Conservation (phyloP, 305 asterid genomes). For the Solanum hybrid region DNA sequence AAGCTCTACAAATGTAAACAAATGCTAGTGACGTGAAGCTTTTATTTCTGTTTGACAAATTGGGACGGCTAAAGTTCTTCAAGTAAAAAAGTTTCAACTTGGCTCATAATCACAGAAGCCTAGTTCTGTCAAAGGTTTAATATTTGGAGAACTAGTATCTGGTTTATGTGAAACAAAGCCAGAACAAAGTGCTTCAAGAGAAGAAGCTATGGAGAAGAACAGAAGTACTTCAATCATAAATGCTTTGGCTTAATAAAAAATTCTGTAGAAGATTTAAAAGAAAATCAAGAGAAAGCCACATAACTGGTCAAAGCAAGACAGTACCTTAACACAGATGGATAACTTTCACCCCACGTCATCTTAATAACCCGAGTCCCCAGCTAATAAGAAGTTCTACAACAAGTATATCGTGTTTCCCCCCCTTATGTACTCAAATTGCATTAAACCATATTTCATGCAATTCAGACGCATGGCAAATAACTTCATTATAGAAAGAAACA, state of each 20-base stretch:
- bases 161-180: neutral
- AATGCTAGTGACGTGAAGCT: neutral
- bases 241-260: neutral
- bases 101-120: neutral
- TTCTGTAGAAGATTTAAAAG: neutral
- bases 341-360: neutral
- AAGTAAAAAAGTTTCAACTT: neutral
- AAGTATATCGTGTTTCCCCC: neutral
- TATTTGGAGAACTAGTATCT: neutral
- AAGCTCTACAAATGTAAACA: neutral
- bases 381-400: neutral
- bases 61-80: neutral
- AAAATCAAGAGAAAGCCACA: neutral
- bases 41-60: neutral
- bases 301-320: neutral
- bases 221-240: neutral
- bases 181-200: neutral
- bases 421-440: neutral
- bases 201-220: neutral
- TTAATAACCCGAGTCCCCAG: neutral
- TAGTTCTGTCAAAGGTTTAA: neutral
- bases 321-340: neutral
- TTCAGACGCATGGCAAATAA: neutral
- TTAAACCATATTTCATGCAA: neutral
- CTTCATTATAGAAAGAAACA: neutral